A percentile compares a stretch with the other conserved stretches of the same genome.
Evolutionary conservation across 305 asterid genomes (phyloP).

Genomic region (Fraxinus ornus): DNA sequence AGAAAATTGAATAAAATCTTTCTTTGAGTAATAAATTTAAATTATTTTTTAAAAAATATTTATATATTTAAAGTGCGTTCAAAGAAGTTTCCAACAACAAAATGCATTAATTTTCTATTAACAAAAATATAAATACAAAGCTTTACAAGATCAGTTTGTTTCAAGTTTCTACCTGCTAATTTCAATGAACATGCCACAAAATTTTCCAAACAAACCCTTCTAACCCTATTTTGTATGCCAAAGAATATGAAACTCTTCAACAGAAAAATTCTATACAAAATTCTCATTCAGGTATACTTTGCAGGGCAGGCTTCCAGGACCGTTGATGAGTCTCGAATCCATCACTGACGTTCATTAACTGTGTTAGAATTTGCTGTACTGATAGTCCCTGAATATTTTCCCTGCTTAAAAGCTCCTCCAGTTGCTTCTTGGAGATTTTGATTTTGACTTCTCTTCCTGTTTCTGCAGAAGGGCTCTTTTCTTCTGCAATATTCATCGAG

Average conservation of each 20-base stretch:
- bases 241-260: neutral
- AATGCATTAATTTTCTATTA: neutral
- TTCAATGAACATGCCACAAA: neutral
- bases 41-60: too few relatives aligned
- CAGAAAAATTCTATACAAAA: neutral
- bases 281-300: constrained; percentile 51
- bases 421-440: constrained; percentile 48
- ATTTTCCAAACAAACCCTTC: neutral
- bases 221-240: neutral
- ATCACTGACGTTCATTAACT: constrained; percentile 33
- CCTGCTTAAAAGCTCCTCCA: constrained; percentile 40
- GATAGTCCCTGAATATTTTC: constrained; percentile 37
- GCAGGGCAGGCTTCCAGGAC: constrained; percentile 51
- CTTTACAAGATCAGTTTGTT: neutral
- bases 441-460: constrained; percentile 49
- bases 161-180: neutral
- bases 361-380: constrained; percentile 35
- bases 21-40: neutral
- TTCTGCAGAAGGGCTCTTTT: neutral
- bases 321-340: constrained; percentile 26
- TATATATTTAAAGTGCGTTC: neutral
- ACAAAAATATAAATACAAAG: neutral
- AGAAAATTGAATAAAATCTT: neutral
- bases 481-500: neutral
- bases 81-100: neutral